Evolutionary conservation across 345 rosid species (phyloP), one percentile per base, ranked within the genome.

Genomic region (Eucalyptus virginea): DNA sequence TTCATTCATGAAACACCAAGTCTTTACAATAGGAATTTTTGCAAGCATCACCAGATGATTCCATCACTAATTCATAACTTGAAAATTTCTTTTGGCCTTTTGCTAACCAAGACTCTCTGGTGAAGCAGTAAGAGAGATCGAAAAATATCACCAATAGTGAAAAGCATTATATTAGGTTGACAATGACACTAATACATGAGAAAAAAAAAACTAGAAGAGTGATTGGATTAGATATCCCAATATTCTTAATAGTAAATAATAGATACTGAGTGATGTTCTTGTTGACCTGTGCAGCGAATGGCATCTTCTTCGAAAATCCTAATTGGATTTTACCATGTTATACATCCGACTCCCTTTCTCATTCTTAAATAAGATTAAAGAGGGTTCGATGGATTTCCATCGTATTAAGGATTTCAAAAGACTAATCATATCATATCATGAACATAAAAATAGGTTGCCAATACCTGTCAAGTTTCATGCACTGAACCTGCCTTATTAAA

Each of bases 261-360:
- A 4, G 9, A 14, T n/a, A n/a, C 2, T 0, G 2, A 11, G 7
- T 26, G 5, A 11, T 11, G n/a, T 11, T 58, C n/a, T 24, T 11
- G 65, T 24, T 9, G 3, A 58, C 28, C 3, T 1, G 3, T 56
- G 11, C 2, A 14, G 24, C 28, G 2, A 58, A 24, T 58, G 13
- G 13, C 65, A 58, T 58, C 30, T 24, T 24, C 30, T 58, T 58
- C 6, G 30, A 58, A 56, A 58, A 58, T 11, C 13, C 6, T 58
- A 58, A 58, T 11, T 58, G 65, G 13, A 58, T 58, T 58, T 58
- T 24, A 56, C 0, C 30, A 56, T 24, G 62, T 18, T 32, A 9
- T 9, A 9, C 42, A 34, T 18, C 12, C 21, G 1, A 17, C 3
- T 34, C 24, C 11, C 44, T 5, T 69, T 69, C 7, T 69, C 11